Evolutionary conservation across 2,329 filamentous ascomycete species (phyloP).

Genomic region (Cercospora janseana): DNA sequence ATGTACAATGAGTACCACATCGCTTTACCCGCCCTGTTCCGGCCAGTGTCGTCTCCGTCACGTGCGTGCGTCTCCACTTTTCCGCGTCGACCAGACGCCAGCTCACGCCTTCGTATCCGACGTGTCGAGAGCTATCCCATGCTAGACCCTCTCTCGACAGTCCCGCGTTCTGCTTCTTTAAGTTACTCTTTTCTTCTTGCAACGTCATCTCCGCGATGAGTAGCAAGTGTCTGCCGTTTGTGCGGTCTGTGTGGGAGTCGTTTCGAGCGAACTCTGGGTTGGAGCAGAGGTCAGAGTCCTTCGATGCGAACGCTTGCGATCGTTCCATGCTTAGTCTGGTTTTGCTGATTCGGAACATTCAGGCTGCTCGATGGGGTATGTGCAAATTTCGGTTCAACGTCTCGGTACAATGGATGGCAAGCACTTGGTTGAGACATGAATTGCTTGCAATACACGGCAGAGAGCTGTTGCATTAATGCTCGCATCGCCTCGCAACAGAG

Average conservation of each 20-base stretch:
- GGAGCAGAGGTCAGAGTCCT: constrained; percentile 70
- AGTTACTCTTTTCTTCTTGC: background rate
- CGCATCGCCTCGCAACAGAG: too few species aligned
- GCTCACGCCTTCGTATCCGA: too few species aligned
- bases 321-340: background rate
- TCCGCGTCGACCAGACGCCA: too few species aligned
- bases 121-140: too few species aligned
- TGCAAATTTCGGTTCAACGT: background rate
- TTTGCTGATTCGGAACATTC: background rate
- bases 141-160: background rate
- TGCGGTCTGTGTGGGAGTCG: constrained; percentile 48
- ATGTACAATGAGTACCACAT: too few species aligned
- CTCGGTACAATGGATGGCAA: too few species aligned
- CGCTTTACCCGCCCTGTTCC: too few species aligned
- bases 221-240: constrained; percentile 32
- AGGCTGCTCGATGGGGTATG: constrained; percentile 43
- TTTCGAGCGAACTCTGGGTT: constrained; percentile 84
- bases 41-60: too few species aligned
- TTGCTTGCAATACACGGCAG: too few species aligned
- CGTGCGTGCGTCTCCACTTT: background rate
- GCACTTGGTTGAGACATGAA: background rate
- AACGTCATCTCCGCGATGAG: constrained; percentile 21
- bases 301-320: background rate
- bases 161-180: background rate
- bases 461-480: too few species aligned